Percentiles rank a stretch among this genome's conserved stretches.
These are phyloP conservation scores for Aspergillus latus DNA, from an alignment of 2,329 filamentous ascomycete species.

Conservation along the genomic window DNA sequence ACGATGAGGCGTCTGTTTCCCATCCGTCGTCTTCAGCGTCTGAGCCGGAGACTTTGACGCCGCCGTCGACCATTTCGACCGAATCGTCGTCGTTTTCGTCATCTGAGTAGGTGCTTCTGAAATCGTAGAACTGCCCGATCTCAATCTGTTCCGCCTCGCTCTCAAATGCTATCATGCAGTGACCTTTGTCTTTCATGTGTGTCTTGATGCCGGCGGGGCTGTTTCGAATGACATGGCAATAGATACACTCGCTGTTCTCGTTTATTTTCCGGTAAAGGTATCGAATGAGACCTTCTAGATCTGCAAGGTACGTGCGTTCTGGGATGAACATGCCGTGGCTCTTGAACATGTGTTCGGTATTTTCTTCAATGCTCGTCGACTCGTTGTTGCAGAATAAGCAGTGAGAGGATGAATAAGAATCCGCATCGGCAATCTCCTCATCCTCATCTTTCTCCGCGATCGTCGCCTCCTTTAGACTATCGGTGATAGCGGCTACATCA, in stretches of 20 bases:
- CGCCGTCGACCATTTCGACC: constrained; percentile 44
- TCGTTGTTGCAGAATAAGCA: constrained; percentile 94
- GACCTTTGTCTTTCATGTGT: constrained; percentile 94
- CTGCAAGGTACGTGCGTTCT: constrained; percentile 77
- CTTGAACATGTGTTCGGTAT: constrained; percentile 84
- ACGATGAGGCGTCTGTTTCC: constrained; percentile 93
- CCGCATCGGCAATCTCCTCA: constrained; percentile 39
- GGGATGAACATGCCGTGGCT: constrained; percentile 96
- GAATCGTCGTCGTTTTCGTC: constrained; percentile 64
- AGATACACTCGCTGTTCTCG: constrained; percentile 79
- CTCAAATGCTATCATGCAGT: constrained; percentile 94
- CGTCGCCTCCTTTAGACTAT: constrained; percentile 69
- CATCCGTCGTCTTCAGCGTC: constrained; percentile 68
- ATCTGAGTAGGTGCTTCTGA: constrained; percentile 92
- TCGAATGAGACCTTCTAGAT: constrained; percentile 76
- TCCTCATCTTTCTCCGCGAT: constrained; percentile 51
- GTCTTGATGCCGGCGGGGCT: constrained; percentile 81
- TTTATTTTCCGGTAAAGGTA: constrained; percentile 79
- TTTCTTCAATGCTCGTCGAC: constrained; percentile 72
- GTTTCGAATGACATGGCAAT: constrained; percentile 79
- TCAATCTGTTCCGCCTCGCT: constrained; percentile 88
- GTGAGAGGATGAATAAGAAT: constrained; percentile 50
- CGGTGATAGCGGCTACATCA: constrained; percentile 74
- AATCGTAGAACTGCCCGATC: constrained; percentile 96
- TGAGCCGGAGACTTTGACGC: constrained; percentile 58